Conservation (phyloP, 805 yeast species). For the Zygosaccharomyces kombuchaensis region DNA sequence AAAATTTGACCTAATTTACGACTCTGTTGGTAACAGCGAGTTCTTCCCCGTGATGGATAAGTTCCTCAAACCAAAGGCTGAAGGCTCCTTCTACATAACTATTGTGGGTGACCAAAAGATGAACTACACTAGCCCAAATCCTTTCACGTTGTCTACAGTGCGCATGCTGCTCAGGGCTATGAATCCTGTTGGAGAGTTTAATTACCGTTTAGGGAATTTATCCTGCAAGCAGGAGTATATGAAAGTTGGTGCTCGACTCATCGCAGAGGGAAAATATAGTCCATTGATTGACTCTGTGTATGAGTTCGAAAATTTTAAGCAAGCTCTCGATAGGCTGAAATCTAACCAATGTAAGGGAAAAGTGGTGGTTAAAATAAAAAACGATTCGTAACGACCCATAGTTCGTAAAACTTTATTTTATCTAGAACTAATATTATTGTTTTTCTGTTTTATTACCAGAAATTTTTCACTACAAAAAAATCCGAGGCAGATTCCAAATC, state of each 20-base stretch:
- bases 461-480: constrained; percentile 1
- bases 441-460: constrained; percentile 1
- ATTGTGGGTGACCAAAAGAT: constrained; percentile 52
- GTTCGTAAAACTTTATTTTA: neutral
- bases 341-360: constrained; percentile 58
- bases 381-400: neutral
- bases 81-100: constrained; percentile 48
- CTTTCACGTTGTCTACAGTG: constrained; percentile 9
- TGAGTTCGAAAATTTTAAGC: constrained; percentile 44
- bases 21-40: constrained; percentile 57
- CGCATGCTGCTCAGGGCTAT: constrained; percentile 15
- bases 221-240: constrained; percentile 11
- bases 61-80: constrained; percentile 43
- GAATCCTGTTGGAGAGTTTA: constrained; percentile 30
- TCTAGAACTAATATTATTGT: neutral
- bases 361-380: constrained; percentile 39
- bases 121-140: constrained; percentile 21
- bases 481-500: neutral
- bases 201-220: constrained; percentile 26
- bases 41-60: constrained; percentile 42
- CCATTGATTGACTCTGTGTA: constrained; percentile 53
- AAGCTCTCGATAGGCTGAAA: constrained; percentile 48
- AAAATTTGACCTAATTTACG: constrained; percentile 58
- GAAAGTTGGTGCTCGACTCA: constrained; percentile 24
- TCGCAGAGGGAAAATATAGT: constrained; percentile 33